Conservation (phyloP, 345 rosid species). For the Hibiscus mutabilis region DNA sequence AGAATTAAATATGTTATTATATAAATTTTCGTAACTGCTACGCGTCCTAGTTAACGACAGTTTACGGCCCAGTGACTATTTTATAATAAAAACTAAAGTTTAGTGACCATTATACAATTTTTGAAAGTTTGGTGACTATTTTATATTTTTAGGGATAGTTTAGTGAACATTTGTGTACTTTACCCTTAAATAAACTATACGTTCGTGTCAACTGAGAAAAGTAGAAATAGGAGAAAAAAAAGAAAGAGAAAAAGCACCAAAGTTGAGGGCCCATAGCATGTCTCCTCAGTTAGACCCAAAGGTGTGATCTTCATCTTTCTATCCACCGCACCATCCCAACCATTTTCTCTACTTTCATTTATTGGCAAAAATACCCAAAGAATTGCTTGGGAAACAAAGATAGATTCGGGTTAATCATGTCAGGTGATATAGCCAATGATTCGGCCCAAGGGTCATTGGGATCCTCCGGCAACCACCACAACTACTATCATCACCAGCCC, state of each 20-base stretch:
- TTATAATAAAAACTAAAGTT: too few relatives aligned
- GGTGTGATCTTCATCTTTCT: constrained; percentile 46
- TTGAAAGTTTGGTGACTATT: too few relatives aligned
- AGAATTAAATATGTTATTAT: too few relatives aligned
- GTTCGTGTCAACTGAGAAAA: constrained; percentile 20
- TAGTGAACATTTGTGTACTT: too few relatives aligned
- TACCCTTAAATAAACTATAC: not conserved
- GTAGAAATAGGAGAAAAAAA: constrained; percentile 15
- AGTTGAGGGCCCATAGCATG: constrained; percentile 43
- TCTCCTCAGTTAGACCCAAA: constrained; percentile 38
- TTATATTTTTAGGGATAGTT: too few relatives aligned
- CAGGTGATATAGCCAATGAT: constrained; percentile 25
- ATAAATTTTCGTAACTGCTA: too few relatives aligned
- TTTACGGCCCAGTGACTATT: too few relatives aligned
- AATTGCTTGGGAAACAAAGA: constrained; percentile 9
- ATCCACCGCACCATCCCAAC: constrained; percentile 19
- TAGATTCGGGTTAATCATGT: constrained; percentile 15
- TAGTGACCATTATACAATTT: too few relatives aligned
- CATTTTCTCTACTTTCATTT: not conserved
- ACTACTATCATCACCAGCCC: constrained; percentile 3
- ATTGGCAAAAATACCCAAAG: constrained; percentile 13
- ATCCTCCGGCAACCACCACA: constrained; percentile 21
- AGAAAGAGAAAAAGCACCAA: constrained; percentile 33
- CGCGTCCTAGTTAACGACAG: too few relatives aligned
- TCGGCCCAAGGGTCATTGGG: constrained; percentile 39